These are phyloP conservation scores for Lophium mytilinum DNA, from an alignment of 495 filamentous ascomycete genomes.

Conservation along the genomic window DNA sequence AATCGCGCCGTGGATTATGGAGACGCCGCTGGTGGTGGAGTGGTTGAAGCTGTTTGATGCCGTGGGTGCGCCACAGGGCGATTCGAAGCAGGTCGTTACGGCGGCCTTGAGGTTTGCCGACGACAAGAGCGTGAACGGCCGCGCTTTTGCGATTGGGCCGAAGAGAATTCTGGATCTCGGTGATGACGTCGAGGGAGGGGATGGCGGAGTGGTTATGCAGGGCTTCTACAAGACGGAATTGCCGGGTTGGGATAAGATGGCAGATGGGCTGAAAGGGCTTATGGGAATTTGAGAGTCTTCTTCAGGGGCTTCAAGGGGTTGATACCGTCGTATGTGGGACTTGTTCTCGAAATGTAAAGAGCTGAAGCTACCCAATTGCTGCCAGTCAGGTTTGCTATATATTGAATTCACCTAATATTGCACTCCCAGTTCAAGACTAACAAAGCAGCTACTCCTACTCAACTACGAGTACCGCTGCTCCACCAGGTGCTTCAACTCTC, in stretches of 20 bases:
- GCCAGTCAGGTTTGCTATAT: too few relatives aligned
- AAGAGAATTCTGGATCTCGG: background rate
- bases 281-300: background rate
- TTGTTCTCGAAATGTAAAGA: too few relatives aligned
- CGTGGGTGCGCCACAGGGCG: background rate
- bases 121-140: slow-evolving; percentile 1
- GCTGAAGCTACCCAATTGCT: too few relatives aligned
- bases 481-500: too few relatives aligned
- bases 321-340: too few relatives aligned
- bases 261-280: background rate
- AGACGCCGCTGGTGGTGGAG: slow-evolving; percentile 4
- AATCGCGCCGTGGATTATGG: slow-evolving; percentile 13
- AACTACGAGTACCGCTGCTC: too few relatives aligned
- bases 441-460: too few relatives aligned
- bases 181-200: background rate
- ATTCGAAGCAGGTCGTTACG: slow-evolving; percentile 12
- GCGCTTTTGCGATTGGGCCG: background rate
- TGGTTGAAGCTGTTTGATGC: background rate
- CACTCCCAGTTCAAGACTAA: too few relatives aligned
- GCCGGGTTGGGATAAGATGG: background rate
- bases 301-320: too few relatives aligned
- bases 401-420: too few relatives aligned
- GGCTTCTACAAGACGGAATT: background rate
- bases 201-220: background rate
- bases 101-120: slow-evolving; percentile 6